These are phyloP conservation scores for Blastobotrys niveus DNA, from an alignment of 1,139 yeast species.

Conservation along the genomic window DNA sequence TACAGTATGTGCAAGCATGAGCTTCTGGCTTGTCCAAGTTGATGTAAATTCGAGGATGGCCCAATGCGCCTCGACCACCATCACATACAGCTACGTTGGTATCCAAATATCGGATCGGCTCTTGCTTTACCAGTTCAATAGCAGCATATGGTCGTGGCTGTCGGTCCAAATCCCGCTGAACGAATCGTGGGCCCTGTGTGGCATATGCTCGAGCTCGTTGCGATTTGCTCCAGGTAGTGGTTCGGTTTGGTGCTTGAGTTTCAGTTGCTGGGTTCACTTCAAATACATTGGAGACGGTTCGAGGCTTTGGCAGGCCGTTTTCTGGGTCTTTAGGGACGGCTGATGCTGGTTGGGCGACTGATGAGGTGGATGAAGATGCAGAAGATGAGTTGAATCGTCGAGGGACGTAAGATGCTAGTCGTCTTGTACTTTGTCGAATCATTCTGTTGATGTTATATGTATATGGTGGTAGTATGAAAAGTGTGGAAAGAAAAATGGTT, in stretches of 20 bases:
- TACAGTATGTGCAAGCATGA: conserved; percentile 72
- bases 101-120: conserved; percentile 63
- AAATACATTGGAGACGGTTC: conserved; percentile 9
- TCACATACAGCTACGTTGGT: conserved; percentile 72
- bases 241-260: conserved; percentile 72
- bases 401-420: conserved; percentile 5
- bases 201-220: conserved; percentile 62
- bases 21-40: conserved; percentile 72
- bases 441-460: conserved; percentile 7
- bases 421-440: conserved; percentile 9
- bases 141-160: conserved; percentile 86
- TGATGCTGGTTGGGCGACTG: not conserved
- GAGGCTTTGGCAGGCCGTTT: conserved; percentile 9
- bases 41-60: conserved; percentile 81
- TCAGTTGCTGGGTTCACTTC: conserved; percentile 8
- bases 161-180: conserved; percentile 56
- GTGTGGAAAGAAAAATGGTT: not conserved
- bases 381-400: conserved; percentile 7
- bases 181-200: conserved; percentile 60
- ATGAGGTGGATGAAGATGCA: no score
- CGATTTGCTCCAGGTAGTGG: conserved; percentile 61
- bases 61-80: conserved; percentile 73
- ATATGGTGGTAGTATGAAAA: conserved; percentile 5
- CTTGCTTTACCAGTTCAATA: conserved; percentile 70
- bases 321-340: no score